These are phyloP conservation scores for Corrigiola litoralis DNA, from an alignment of 179 eudicot species.

Conservation along the genomic window DNA sequence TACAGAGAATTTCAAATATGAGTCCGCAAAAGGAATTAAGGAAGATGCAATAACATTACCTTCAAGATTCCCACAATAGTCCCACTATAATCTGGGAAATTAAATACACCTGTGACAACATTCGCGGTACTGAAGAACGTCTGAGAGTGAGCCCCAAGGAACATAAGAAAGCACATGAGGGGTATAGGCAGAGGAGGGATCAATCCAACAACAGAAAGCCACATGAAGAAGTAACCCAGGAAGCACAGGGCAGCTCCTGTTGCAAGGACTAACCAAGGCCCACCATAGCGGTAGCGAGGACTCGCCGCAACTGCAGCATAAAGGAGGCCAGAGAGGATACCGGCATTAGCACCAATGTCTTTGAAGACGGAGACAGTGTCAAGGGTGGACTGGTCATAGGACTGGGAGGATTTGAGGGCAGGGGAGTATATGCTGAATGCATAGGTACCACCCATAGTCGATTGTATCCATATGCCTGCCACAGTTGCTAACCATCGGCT, in stretches of 20 bases:
- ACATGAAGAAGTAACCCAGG: constrained; percentile 65
- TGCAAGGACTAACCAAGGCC: constrained; percentile 68
- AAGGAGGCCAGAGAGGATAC: constrained; percentile 16
- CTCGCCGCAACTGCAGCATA: constrained; percentile 10
- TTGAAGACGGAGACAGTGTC: constrained; percentile 72
- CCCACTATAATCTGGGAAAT: constrained; percentile 23
- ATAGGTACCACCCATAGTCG: constrained; percentile 46
- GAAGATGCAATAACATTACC: constrained; percentile 9
- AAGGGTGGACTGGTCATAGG: constrained; percentile 72
- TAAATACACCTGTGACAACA: constrained; percentile 69
- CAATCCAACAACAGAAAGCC: constrained; percentile 58
- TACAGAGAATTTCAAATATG: too few species aligned
- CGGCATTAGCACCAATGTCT: constrained; percentile 64
- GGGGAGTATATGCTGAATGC: constrained; percentile 57
- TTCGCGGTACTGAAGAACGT: constrained; percentile 77
- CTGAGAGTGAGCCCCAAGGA: constrained; percentile 68
- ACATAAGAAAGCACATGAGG: constrained; percentile 59
- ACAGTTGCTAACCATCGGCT: constrained; percentile 41
- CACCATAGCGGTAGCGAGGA: constrained; percentile 19
- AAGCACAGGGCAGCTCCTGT: constrained; percentile 70
- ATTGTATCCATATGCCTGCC: constrained; percentile 75
- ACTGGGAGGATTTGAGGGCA: constrained; percentile 56
- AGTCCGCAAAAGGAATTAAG: too few species aligned
- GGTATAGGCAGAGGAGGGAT: constrained; percentile 46
- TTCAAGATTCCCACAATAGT: constrained; percentile 27